phyloP scores from a whole-genome alignment of 148 eudicot species.

The Simmondsia chinensis region DNA sequence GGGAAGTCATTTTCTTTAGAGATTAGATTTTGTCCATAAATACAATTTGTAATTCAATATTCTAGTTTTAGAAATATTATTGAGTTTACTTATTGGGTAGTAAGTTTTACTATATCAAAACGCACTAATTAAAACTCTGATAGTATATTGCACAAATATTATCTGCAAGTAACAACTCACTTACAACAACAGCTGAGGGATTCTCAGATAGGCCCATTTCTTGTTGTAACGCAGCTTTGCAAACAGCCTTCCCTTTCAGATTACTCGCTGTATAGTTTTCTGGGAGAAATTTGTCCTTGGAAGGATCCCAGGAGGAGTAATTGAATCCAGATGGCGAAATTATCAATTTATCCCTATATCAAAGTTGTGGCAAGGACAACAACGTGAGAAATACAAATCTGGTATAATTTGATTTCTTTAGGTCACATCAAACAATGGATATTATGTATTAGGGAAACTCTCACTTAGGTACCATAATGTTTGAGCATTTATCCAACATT shows the following conservation, averaged over 20 bases:
- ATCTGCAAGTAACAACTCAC: constrained; percentile 8
- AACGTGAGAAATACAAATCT: background rate
- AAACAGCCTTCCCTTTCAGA: constrained; percentile 47
- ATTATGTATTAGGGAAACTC: too few species aligned
- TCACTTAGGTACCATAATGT: too few species aligned
- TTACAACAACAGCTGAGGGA: constrained; percentile 34
- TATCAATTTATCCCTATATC: constrained; percentile 43
- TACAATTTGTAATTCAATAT: too few species aligned
- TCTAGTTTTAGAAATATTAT: too few species aligned
- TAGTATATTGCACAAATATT: background rate
- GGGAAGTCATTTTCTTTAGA: too few species aligned
- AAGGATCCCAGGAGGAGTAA: constrained; percentile 54
- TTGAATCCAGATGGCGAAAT: constrained; percentile 50
- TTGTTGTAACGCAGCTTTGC: constrained; percentile 43
- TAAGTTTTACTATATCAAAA: too few species aligned
- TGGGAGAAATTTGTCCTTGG: constrained; percentile 35
- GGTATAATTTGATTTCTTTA: too few species aligned
- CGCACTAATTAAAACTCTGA: too few species aligned
- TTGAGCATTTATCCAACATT: background rate
- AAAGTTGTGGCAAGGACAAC: constrained; percentile 7
- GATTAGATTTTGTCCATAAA: too few species aligned
- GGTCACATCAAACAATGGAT: too few species aligned
- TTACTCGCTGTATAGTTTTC: constrained; percentile 32
- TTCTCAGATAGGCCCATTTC: constrained; percentile 25
- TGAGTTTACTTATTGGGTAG: too few species aligned